Evolutionary conservation across 2,329 filamentous ascomycete genomes (phyloP).

Genomic region (Pseudogymnoascus sp.): DNA sequence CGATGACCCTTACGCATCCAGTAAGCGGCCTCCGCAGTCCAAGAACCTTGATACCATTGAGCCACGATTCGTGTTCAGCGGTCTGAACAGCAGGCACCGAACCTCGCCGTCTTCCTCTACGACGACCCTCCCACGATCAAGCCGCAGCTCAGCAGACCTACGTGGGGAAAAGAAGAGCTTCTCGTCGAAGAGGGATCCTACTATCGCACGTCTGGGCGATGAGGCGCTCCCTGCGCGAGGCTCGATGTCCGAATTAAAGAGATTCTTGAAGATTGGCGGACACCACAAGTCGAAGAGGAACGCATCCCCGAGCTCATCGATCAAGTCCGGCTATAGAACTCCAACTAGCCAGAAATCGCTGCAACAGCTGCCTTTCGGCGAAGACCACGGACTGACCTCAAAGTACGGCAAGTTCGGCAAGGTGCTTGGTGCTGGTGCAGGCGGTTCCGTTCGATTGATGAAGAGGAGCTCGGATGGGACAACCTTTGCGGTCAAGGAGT

Average conservation of each 20-base stretch:
- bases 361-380: slow-evolving; percentile 76
- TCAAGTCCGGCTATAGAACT: slow-evolving; percentile 41
- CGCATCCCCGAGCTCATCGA: slow-evolving; percentile 50
- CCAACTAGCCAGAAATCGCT: slow-evolving; percentile 39
- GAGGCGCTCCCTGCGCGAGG: slow-evolving; percentile 52
- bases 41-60: slow-evolving; percentile 62
- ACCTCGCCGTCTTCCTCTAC: slow-evolving; percentile 47
- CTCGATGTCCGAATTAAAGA: slow-evolving; percentile 90
- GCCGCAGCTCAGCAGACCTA: slow-evolving; percentile 28
- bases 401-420: slow-evolving; percentile 96
- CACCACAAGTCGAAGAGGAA: slow-evolving; percentile 56
- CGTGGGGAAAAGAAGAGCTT: slow-evolving; percentile 42
- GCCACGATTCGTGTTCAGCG: slow-evolving; percentile 68
- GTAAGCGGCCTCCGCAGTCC: slow-evolving; percentile 62
- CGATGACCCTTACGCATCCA: slow-evolving; percentile 82
- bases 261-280: slow-evolving; percentile 83
- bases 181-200: slow-evolving; percentile 8
- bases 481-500: slow-evolving; percentile 97
- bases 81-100: slow-evolving; percentile 60
- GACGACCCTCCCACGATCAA: slow-evolving; percentile 39
- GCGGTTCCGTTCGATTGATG: slow-evolving; percentile 88
- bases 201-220: slow-evolving; percentile 34
- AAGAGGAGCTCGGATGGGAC: slow-evolving; percentile 86
- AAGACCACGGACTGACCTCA: slow-evolving; percentile 81
- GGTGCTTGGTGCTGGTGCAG: slow-evolving; percentile 86